phyloP scores from a whole-genome alignment of 768 basidiomycete species.

The Termitomyces sp. region DNA sequence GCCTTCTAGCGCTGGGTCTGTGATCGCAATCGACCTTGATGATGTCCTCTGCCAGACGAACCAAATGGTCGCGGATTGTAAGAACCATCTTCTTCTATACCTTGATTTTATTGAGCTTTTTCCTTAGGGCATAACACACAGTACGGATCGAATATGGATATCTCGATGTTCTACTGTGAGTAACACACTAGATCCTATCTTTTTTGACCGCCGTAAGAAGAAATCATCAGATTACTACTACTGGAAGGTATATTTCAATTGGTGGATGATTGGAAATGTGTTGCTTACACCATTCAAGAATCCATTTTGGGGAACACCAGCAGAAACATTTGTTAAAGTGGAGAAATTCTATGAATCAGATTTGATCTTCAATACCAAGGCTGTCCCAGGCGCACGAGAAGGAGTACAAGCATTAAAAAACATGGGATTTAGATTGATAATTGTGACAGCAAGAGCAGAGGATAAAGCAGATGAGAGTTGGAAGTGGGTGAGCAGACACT shows the following conservation, averaged over 20 bases:
- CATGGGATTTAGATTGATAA: conserved; percentile 65
- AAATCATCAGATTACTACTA: conserved; percentile 60
- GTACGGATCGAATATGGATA: conserved; percentile 53
- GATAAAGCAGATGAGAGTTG: conserved; percentile 55
- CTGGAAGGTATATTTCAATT: conserved; percentile 51
- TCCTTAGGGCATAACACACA: conserved; percentile 61
- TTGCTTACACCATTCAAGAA: conserved; percentile 28
- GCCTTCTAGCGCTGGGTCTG: conserved; percentile 27
- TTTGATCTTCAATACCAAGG: conserved; percentile 41
- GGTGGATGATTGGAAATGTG: background rate
- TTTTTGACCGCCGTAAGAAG: background rate
- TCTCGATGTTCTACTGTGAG: conserved; percentile 62
- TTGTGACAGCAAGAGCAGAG: conserved; percentile 71
- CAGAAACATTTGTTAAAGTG: conserved; percentile 58
- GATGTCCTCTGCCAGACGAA: conserved; percentile 71
- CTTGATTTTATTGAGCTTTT: background rate
- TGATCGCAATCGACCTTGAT: conserved; percentile 65
- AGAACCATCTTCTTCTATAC: conserved; percentile 14
- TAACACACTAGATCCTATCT: background rate
- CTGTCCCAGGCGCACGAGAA: conserved; percentile 61
- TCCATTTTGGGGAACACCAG: conserved; percentile 58
- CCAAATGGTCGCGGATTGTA: conserved; percentile 51
- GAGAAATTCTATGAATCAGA: conserved; percentile 53
- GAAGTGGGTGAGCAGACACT: conserved; percentile 64
- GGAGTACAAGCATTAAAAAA: conserved; percentile 51